These are phyloP conservation scores for Trichoderma cornu-damae DNA, from an alignment of 2,329 filamentous ascomycete genomes.

Conservation along the genomic window DNA sequence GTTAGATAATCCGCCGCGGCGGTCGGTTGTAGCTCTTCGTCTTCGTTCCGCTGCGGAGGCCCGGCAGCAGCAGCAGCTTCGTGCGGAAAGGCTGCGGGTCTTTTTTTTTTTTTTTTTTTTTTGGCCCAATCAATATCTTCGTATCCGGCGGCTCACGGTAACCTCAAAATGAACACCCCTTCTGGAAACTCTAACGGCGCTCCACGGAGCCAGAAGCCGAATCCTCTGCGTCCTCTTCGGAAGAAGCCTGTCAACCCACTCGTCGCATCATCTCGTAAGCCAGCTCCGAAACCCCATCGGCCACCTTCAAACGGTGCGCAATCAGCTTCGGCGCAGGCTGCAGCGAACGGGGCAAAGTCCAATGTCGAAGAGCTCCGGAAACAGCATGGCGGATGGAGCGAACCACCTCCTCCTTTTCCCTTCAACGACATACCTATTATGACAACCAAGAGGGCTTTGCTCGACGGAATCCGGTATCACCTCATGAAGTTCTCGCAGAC, in stretches of 20 bases:
- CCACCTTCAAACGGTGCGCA: conserved; percentile 18
- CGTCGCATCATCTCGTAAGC: conserved; percentile 53
- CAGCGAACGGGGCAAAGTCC: conserved; percentile 29
- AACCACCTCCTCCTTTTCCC: conserved; percentile 42
- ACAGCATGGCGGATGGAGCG: conserved; percentile 54
- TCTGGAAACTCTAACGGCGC: conserved; percentile 34
- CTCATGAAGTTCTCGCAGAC: conserved; percentile 71
- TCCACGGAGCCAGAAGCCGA: conserved; percentile 30
- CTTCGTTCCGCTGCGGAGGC: neutral
- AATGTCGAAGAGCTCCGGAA: conserved; percentile 41
- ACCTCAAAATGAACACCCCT: conserved; percentile 42
- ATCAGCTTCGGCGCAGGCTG: conserved; percentile 21
- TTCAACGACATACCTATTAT: conserved; percentile 63
- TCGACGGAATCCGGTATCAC: conserved; percentile 78
- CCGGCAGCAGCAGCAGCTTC: conserved; percentile 2
- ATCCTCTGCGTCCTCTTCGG: conserved; percentile 39
- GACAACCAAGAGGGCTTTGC: conserved; percentile 74
- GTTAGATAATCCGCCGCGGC: neutral
- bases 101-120: conserved; percentile 6
- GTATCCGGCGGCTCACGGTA: neutral
- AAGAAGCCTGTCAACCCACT: conserved; percentile 54
- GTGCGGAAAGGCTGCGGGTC: conserved; percentile 3
- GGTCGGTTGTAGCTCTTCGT: neutral
- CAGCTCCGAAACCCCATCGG: conserved; percentile 25
- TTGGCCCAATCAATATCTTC: neutral